Base-by-base conservation (phyloP, 2,329 filamentous ascomycete genomes). In the Dactylellina cionopaga region DNA sequence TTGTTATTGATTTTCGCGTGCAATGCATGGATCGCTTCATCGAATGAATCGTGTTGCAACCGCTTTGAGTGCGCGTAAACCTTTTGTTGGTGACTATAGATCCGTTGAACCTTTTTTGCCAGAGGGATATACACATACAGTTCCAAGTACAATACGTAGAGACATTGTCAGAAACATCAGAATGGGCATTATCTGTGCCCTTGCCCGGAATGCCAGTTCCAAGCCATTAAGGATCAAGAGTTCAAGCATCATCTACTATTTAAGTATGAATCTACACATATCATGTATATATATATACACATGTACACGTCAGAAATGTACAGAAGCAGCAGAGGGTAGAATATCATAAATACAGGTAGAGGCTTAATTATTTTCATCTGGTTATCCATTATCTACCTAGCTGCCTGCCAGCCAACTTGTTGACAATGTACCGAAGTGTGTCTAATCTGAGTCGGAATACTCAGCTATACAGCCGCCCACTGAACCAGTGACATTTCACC, bases 141-240 rank as follows among this genome's bases (percentile, higher is more conserved):
- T 10, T 51, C 46, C 13, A 51, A 31, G 25, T 51, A 27, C 25
- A 51, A 51, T 25, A 27, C 31, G 46, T 51, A 25, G 46, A 51
- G 46, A 31, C 25, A 51, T 15, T 51, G 46, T 31, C n/a, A 10
- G 25, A 51, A 27, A 27, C 46, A 31, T 15, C 13, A 29, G n/a
- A 31, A 27, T 25, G 25, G 25, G 3, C 19, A 29, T 31, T 31
- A 51, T 51, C 19, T 13, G 11, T 51, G 46, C 25, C 46, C 25
- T 15, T 51, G 31, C 31, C 46, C 46, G 19, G 22, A 31, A 51
- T 51, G 46, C 37, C 37, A 41, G 37, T 41, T 41, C 37, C 7
- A 41, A 41, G 37, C 37, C 37, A 41, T 41, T 15, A 41, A 41
- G 37, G 37, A 41, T 7, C 37, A 41, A 15, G 37, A 41, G 37